Evolutionary conservation across 2,329 filamentous ascomycete species (phyloP).

Genomic region (Aspergillus sp.): DNA sequence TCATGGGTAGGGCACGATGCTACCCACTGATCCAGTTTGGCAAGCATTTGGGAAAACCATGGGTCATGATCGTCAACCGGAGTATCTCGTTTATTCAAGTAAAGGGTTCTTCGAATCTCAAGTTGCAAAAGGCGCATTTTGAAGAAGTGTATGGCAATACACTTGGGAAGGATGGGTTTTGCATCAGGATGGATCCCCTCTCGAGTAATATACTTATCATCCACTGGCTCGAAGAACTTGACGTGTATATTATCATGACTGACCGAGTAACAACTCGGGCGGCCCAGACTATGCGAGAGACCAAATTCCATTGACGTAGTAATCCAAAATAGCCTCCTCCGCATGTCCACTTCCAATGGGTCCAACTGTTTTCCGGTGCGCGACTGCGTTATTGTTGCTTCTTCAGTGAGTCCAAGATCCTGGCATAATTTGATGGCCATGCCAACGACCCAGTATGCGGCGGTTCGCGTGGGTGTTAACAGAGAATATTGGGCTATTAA

Average conservation of each 20-base stretch:
- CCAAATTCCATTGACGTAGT: conserved; percentile 86
- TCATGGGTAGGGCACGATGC: conserved; percentile 72
- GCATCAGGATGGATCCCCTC: conserved; percentile 70
- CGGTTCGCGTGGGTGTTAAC: conserved; percentile 85
- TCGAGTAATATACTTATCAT: conserved; percentile 79
- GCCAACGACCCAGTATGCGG: conserved; percentile 90
- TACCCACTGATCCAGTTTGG: conserved; percentile 77
- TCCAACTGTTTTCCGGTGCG: conserved; percentile 62
- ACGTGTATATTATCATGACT: conserved; percentile 82
- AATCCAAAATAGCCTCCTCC: conserved; percentile 83
- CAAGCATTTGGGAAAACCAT: conserved; percentile 81
- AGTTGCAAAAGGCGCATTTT: conserved; percentile 86
- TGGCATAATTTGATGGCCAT: conserved; percentile 85
- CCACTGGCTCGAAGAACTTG: conserved; percentile 75
- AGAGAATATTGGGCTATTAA: conserved; percentile 90
- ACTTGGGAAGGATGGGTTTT: conserved; percentile 76
- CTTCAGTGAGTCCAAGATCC: conserved; percentile 81
- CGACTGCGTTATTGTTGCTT: conserved; percentile 75
- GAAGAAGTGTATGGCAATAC: conserved; percentile 88
- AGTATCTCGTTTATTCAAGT: conserved; percentile 76
- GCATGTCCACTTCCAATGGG: conserved; percentile 81
- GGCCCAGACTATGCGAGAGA: conserved; percentile 81
- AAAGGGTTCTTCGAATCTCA: conserved; percentile 81
- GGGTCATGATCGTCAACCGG: conserved; percentile 78
- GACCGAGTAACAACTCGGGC: conserved; percentile 81